These are phyloP conservation scores for Schizonepeta tenuifolia DNA, from an alignment of 257 asterid species.

Conservation along the genomic window DNA sequence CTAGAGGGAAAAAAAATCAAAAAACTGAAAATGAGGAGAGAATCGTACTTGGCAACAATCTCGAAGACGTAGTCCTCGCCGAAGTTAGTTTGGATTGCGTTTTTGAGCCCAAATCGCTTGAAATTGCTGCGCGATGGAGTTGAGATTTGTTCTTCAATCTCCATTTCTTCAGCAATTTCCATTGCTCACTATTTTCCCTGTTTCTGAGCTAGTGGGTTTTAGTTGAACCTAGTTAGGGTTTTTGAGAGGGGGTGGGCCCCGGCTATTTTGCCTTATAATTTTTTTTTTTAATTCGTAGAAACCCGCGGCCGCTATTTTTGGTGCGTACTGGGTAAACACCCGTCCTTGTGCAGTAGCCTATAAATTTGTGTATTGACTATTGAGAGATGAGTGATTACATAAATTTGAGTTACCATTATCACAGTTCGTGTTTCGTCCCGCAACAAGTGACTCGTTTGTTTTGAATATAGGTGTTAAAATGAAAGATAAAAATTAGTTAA, in stretches of 20 bases:
- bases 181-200: slow-evolving; percentile 17
- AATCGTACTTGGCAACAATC: slow-evolving; percentile 66
- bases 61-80: slow-evolving; percentile 93
- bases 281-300: too few relatives aligned
- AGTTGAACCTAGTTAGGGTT: slow-evolving; percentile 39
- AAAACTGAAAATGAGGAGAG: neutral
- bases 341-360: too few relatives aligned
- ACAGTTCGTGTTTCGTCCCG: too few relatives aligned
- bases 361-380: too few relatives aligned
- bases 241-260: slow-evolving; percentile 8
- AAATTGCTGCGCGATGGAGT: slow-evolving; percentile 20
- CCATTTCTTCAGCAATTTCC: slow-evolving; percentile 64
- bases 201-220: slow-evolving; percentile 13
- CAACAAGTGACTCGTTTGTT: too few relatives aligned
- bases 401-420: too few relatives aligned
- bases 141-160: slow-evolving; percentile 56
- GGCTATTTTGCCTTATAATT: neutral
- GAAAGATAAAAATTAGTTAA: too few relatives aligned
- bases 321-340: too few relatives aligned
- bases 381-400: too few relatives aligned
- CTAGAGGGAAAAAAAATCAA: neutral
- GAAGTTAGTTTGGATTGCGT: slow-evolving; percentile 81
- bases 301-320: too few relatives aligned
- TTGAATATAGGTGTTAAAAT: too few relatives aligned
- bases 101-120: slow-evolving; percentile 73